phyloP scores from a whole-genome alignment of 2,329 filamentous ascomycete genomes.

The Diaporthe australafricana region DNA sequence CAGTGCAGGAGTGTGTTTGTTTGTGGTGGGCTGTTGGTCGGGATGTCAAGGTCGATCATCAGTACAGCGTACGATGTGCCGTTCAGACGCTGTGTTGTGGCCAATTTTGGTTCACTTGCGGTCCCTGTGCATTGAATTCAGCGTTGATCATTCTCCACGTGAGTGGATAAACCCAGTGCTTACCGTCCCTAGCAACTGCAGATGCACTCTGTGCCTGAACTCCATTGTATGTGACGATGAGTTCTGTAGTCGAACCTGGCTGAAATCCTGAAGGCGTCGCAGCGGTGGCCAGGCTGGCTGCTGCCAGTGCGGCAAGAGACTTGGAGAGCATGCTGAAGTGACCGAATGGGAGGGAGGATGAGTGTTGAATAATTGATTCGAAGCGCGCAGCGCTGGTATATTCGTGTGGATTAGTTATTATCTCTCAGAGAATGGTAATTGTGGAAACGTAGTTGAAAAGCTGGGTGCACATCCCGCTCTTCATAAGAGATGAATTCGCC shows the following conservation, averaged over 20 bases:
- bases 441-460: slow-evolving; percentile 2
- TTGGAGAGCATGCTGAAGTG: slow-evolving; percentile 47
- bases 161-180: slow-evolving; percentile 27
- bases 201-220: slow-evolving; percentile 52
- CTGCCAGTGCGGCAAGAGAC: slow-evolving; percentile 46
- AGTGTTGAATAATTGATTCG: background rate
- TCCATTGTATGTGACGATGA: slow-evolving; percentile 54
- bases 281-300: slow-evolving; percentile 50
- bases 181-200: slow-evolving; percentile 52
- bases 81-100: slow-evolving; percentile 50
- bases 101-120: slow-evolving; percentile 49
- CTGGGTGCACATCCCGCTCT: slow-evolving; percentile 16
- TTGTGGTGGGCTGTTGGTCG: slow-evolving; percentile 50
- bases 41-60: slow-evolving; percentile 62
- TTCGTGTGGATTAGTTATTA: background rate
- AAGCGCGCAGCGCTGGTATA: slow-evolving; percentile 14
- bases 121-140: slow-evolving; percentile 45
- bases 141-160: background rate
- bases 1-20: slow-evolving; percentile 56
- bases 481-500: slow-evolving; percentile 11
- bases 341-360: background rate
- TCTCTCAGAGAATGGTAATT: background rate
- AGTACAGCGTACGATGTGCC: slow-evolving; percentile 55
- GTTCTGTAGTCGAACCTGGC: slow-evolving; percentile 50
- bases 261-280: slow-evolving; percentile 55